Base-by-base conservation (phyloP, 1,284 basidiomycete species). In the Meripilus lineatus region DNA sequence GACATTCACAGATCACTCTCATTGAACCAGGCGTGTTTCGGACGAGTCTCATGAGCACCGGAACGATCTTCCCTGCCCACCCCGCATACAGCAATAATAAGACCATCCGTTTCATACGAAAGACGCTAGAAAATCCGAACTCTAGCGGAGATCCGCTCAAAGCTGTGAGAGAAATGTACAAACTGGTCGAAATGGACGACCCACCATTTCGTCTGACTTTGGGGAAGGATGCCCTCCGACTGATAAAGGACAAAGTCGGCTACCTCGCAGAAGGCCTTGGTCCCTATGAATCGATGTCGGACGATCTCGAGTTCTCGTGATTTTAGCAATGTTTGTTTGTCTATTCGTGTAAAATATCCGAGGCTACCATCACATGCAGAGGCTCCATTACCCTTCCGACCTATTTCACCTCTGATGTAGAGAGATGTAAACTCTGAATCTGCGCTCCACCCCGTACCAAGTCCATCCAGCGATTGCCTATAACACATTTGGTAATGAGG, bases 151-250 rank as follows among this genome's bases (percentile, higher is more conserved):
- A 41, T 32, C 10, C 28, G 14, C 20, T 15, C 28, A 41, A 28
- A 21, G 25, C 18, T n/a, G 40, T 11, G 25, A n/a, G 5, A n/a
- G 17, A 14, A 14, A 32, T 30, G 10, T 41, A 41, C 40, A 33
- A 32, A 22, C 20, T 41, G 11, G 25, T 17, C 22, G 26, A 41
- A 20, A n/a, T 41, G n/a, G 26, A n/a, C 28, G 20, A 41, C 18
- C 40, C 40, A 15, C 40, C 40, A 21, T 15, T 41, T n/a, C 15
- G 40, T 14, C 28, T 41, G 25, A 14, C 40, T 11, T 22, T 41
- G 26, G 40, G 40, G 3, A 18, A 41, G 17, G 13, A 41, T 28
- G 40, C 40, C 20, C 13, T 42, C 5, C 17, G 41, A 21, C 8
- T 15, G 32, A 21, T 32, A 3, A 42, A 24, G 32, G 32, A 32